A percentile compares a stretch with the other conserved stretches of the same genome.
These are phyloP conservation scores for Trichosanthes truncata DNA, from an alignment of 306 rosid species.

Conservation along the genomic window DNA sequence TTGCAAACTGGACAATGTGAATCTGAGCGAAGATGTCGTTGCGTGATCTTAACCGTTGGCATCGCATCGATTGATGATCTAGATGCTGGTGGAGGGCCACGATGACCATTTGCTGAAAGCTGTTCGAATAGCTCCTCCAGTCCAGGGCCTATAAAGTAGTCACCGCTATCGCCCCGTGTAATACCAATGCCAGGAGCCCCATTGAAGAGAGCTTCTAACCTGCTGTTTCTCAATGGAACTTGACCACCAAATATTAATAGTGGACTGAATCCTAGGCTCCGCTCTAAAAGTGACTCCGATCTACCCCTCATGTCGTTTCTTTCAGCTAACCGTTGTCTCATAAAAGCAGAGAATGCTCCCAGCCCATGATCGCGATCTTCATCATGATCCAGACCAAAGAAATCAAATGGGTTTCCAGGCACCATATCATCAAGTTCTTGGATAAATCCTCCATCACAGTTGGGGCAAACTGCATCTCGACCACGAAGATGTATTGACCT, in stretches of 20 bases:
- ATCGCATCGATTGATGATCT: constrained; percentile 12
- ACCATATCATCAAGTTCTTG: constrained; percentile 18
- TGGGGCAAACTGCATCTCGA: constrained; percentile 16
- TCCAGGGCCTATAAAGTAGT: constrained; percentile 16
- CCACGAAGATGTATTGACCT: not conserved
- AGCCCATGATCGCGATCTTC: constrained; percentile 8
- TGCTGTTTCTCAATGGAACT: constrained; percentile 9
- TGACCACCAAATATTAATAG: constrained; percentile 15
- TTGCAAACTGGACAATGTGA: constrained; percentile 18
- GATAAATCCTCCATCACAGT: constrained; percentile 18
- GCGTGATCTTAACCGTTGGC: constrained; percentile 14
- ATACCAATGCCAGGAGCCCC: constrained; percentile 14
- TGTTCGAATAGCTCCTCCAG: constrained; percentile 18
- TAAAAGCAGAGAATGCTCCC: constrained; percentile 15
- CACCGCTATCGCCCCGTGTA: constrained; percentile 7
- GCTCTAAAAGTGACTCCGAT: constrained; percentile 13
- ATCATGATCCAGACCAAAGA: constrained; percentile 5
- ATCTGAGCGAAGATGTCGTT: constrained; percentile 17
- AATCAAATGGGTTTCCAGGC: constrained; percentile 9
- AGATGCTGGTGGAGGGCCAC: constrained; percentile 16
- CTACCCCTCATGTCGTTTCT: constrained; percentile 14
- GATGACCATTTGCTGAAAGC: constrained; percentile 8
- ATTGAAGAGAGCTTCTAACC: constrained; percentile 14
- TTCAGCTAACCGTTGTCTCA: constrained; percentile 14
- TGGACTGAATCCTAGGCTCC: constrained; percentile 12